Evolutionary conservation across 768 basidiomycete genomes (phyloP), one percentile per base, ranked within the genome.

Genomic region (Pholiota conissans): DNA sequence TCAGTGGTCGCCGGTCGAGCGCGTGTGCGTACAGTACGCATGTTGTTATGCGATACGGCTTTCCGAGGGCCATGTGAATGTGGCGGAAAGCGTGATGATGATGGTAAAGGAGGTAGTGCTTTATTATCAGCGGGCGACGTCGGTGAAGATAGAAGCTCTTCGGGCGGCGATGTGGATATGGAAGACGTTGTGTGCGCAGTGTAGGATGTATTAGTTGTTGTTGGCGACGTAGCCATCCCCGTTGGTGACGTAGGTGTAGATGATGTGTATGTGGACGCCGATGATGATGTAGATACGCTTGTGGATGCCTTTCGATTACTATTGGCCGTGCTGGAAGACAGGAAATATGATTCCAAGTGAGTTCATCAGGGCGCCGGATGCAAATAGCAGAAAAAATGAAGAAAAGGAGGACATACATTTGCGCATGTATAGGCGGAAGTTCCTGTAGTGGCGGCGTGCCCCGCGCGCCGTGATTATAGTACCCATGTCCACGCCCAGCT

Each of bases 91-190:
- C 18, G 18, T 13, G 42, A 7, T 5, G 29, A 29, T 24, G 52
- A 49, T 34, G 57, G 57, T 20, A 54, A 30, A 7, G 55, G 57
- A 4, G 48, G 47, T 13, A 54, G 49, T 20, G 61, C 60, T 18
- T 49, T 53, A 2, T 35, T 39, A 30, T 11, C 42, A 11, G n/a
- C 24, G 42, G 42, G 42, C 22, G 42, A 45, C 2, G 42, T 20
- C 1, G 42, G 42, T 9, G 42, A 7, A 9, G 42, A 45, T 18
- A 45, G 42, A 22, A 45, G 42, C 11, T 22, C 18, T 22, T 45
- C 6, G 20, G n/a, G 18, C 24, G 42, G 22, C 7, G 42, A 45
- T 45, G 22, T 45, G 22, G 42, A 24, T 45, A 24, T 9, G 2
- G 42, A 22, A 45, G 42, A 45, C 42, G 22, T 11, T 22, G 42